Evolutionary conservation across 2,329 filamentous ascomycete genomes (phyloP), one percentile per base, ranked within the genome.

Genomic region (Alternaria atra): DNA sequence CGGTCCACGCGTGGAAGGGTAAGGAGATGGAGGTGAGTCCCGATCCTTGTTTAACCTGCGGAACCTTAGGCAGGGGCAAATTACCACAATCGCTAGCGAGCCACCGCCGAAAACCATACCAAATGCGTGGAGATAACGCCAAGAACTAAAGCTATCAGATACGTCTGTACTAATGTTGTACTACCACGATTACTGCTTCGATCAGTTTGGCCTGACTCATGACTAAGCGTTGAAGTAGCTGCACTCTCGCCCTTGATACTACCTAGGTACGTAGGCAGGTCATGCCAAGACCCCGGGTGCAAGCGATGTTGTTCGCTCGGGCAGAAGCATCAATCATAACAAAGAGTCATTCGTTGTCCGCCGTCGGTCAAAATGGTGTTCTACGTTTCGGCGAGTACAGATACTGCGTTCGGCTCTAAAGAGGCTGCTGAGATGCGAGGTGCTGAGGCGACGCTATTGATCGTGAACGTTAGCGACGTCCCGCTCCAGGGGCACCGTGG

Each of bases 51-150:
- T 23, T 20, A 37, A 50, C 30, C 46, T 50, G 34, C 20, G 32
- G 32, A 37, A 25, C 46, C 20, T 35, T 27, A 35, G 46, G 30
- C 46, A 50, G 46, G 46, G 46, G 46, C 32, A 50, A 50, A 50
- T 50, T 50, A 25, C 20, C 46, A 27, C 20, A 12, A 37, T 17
- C 13, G 46, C 34, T 50, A 37, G 46, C 46, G 32, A 35, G 20
- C 46, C 20, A 20, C 30, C 32, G 20, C 32, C 46, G 20, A 34
- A 37, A n/a, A 50, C 23, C 20, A 35, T n/a, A n/a, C 34, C 15
- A 17, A 12, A 35, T 37, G n/a, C 13, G 32, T 50, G 46, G 46
- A 37, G 46, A 50, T 50, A 4, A 35, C 32, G 32, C 32, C 20
- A 50, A 37, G 20, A n/a, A 23, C 20, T 37, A 50, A 27, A 25